phyloP scores from a whole-genome alignment of 306 rosid genomes.

The Trifolium dubium region DNA sequence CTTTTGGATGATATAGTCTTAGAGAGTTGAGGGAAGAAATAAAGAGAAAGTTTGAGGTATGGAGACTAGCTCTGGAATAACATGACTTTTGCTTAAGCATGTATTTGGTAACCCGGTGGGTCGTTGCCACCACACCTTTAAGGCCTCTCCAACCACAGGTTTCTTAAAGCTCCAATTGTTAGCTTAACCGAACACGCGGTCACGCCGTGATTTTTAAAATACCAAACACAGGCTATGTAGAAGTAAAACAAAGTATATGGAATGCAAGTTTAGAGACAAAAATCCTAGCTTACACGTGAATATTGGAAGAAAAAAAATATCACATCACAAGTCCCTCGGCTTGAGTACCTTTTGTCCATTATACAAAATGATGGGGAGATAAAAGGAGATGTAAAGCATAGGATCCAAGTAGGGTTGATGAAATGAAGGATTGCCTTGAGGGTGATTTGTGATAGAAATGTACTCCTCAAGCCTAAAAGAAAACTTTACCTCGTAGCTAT shows the following conservation, averaged over 20 bases:
- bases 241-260: conserved; percentile 7
- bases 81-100: background rate
- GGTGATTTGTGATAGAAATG: conserved; percentile 8
- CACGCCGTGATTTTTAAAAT: background rate
- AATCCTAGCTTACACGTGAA: background rate
- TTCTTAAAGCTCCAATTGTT: background rate
- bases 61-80: background rate
- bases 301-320: background rate
- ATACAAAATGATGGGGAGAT: background rate
- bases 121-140: background rate
- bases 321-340: background rate
- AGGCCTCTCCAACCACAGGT: background rate
- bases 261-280: conserved; percentile 1
- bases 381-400: background rate
- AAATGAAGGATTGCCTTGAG: background rate
- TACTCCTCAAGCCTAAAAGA: background rate
- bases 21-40: background rate
- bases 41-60: background rate
- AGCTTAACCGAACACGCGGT: background rate
- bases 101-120: background rate
- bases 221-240: background rate
- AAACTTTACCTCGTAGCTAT: background rate
- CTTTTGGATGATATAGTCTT: background rate
- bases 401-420: conserved; percentile 2
- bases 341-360: conserved; percentile 5